Base-by-base conservation (phyloP, 768 basidiomycete genomes). In the Pisolithus marmoratus region DNA sequence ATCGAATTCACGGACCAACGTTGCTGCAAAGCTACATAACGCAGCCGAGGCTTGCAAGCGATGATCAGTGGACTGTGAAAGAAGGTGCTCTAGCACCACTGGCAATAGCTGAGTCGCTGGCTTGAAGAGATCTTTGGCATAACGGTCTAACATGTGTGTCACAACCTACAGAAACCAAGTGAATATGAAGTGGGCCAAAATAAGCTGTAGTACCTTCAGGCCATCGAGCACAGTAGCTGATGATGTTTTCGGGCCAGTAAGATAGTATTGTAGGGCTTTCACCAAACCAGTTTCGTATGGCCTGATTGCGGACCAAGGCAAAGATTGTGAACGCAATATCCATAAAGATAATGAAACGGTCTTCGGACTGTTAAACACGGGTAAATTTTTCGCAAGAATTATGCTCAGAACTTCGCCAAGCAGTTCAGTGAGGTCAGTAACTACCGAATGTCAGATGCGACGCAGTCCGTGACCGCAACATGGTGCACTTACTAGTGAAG, bases 281-380 rank as follows among this genome's bases (percentile, higher is more conserved):
- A 65, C 53, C 3, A 84, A 60, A 5, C 68, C 62, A 12, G 51
- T 42, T 38, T 57, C 66, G 8, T 63, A 61, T 41, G 66, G 61
- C 19, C 46, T 49, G 37, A 84, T 55, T n/a, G 77, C 57, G 9
- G 60, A 53, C 4, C 51, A n/a, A 2, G 82, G 77, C 8, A 85
- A 68, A 42, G 67, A 70, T 54, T 83, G 78, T 27, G 63, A 69
- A 53, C 74, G 71, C 41, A 87, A 64, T 19, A 74, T 71, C 73
- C 76, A 83, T 19, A 78, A 56, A 20, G 77, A 72, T 24, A 83
- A 65, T 9, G 73, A 70, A 53, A 70, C 68, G 8, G 73, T 76
- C 60, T 81, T 82, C 14, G 63, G 58, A 17, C 71, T 63, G 49
- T 73, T 74, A 3, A 71, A 67, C 5, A 69, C 63, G 0, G 75